phyloP scores from a whole-genome alignment of 345 rosid genomes.

The Alliaria petiolata region DNA sequence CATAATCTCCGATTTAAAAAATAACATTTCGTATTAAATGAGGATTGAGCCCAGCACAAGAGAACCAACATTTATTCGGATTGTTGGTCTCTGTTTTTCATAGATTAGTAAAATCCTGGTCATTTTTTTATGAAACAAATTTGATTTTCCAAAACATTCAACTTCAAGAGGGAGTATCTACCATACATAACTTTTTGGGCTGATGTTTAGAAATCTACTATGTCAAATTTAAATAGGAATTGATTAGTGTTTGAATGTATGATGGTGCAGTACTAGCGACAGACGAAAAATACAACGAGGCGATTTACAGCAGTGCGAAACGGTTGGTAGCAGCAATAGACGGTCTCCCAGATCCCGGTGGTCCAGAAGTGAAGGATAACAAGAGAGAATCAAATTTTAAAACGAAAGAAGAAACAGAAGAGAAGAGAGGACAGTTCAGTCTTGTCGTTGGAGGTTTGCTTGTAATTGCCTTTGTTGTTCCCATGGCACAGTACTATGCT shows the following conservation, averaged over 20 bases:
- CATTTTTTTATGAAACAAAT: too few relatives aligned
- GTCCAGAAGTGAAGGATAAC: constrained; percentile 61
- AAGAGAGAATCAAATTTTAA: constrained; percentile 92
- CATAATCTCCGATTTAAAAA: too few relatives aligned
- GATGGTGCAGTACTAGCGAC: constrained; percentile 79
- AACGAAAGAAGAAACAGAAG: constrained; percentile 86
- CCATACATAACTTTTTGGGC: too few relatives aligned
- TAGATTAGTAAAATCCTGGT: too few relatives aligned
- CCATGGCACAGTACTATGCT: constrained; percentile 96
- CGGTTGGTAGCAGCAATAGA: constrained; percentile 90
- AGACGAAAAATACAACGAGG: constrained; percentile 96
- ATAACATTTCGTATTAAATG: too few relatives aligned
- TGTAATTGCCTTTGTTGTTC: constrained; percentile 92
- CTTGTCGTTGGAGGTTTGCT: constrained; percentile 91
- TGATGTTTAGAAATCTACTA: too few relatives aligned
- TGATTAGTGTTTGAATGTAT: neutral
- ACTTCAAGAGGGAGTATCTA: too few relatives aligned
- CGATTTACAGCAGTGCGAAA: constrained; percentile 73
- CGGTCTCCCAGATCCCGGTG: constrained; percentile 93
- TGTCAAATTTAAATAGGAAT: too few relatives aligned
- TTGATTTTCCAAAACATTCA: too few relatives aligned
- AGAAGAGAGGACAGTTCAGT: constrained; percentile 93
- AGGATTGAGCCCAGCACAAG: too few relatives aligned
- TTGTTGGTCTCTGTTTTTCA: too few relatives aligned
- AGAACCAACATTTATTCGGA: too few relatives aligned